Base-by-base conservation (phyloP, 768 basidiomycete species). In the Scleroderma citrinum region DNA sequence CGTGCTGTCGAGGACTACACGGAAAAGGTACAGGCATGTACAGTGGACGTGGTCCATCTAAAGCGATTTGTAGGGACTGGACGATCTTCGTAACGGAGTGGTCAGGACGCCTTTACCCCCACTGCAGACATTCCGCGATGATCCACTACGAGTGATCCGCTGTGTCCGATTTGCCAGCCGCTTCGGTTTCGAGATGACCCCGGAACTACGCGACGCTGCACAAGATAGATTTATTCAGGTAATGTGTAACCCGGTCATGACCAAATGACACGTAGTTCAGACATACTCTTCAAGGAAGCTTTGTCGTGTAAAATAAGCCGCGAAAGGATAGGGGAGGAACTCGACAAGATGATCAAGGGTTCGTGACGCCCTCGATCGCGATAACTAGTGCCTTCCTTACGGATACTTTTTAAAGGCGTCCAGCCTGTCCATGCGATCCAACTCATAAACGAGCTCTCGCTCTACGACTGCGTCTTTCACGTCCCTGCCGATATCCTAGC, bases 301-400 rank as follows among this genome's bases (percentile, higher is more conserved):
- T 68, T 96, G 14, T 70, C 79, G 10, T 73, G 72, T 2, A 96
- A 97, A 63, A 88, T 99, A 40, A 86, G 87, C 30, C 80, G 91
- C 45, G 96, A 98, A 69, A 80, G 96, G 16, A 81, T 93, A 5
- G 94, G 94, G 1, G 87, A 87, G 53, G 96, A 99, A 66, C 59
- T 98, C 13, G 80, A 87, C 53, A 99, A 98, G 65, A 98, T 97
- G 89, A 76, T 98, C 63, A 83, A 83, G 72, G 85, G 95, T 85
- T n/a, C 26, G 52, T 46, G 20, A 45, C 20, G 19, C 24, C 1
- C 36, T 32, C 35, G 11, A 52, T 26, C 45, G 13, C 8, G 50
- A 40, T 7, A 31, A 16, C 31, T 48, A 39, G 49, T 5, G 26
- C 30, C 19, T 47, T 56, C 20, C 54, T 45, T 35, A n/a, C 24